A percentile compares a stretch with the other conserved stretches of the same genome.
phyloP scores from a whole-genome alignment of 2,329 filamentous ascomycete species.

The Seiridium unicorne region DNA sequence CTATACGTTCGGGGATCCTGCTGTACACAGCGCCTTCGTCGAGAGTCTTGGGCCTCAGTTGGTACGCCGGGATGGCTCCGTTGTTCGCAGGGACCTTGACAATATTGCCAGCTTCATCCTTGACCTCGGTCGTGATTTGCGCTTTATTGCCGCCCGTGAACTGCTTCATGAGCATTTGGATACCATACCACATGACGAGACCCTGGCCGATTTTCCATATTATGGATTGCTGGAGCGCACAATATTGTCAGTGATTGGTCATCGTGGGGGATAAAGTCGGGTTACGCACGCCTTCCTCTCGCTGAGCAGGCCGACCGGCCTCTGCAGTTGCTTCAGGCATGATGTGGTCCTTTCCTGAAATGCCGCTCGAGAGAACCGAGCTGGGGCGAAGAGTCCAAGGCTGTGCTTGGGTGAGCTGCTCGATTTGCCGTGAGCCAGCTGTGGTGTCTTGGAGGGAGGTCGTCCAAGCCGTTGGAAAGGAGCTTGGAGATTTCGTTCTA shows the following conservation, averaged over 20 bases:
- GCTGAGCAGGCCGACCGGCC: slow-evolving; percentile 25
- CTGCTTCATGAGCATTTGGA: slow-evolving; percentile 58
- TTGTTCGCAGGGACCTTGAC: slow-evolving; percentile 54
- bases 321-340: slow-evolving; percentile 33
- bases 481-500: background rate
- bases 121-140: slow-evolving; percentile 44
- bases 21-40: slow-evolving; percentile 64
- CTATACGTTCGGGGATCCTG: slow-evolving; percentile 66
- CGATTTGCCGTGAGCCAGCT: background rate
- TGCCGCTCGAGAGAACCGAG: too few relatives aligned
- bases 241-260: slow-evolving; percentile 10
- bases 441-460: background rate
- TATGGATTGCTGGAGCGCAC: slow-evolving; percentile 28
- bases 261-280: background rate
- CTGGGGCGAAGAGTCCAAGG: too few relatives aligned
- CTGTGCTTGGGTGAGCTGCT: background rate
- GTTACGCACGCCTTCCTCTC: slow-evolving; percentile 29
- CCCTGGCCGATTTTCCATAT: slow-evolving; percentile 50
- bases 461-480: background rate
- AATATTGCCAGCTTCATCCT: slow-evolving; percentile 50
- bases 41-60: slow-evolving; percentile 59
- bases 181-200: slow-evolving; percentile 54
- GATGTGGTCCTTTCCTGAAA: slow-evolving; percentile 6
- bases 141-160: slow-evolving; percentile 47
- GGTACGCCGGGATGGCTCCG: slow-evolving; percentile 61